These are phyloP conservation scores for Begonia fuchsioides DNA, from an alignment of 306 rosid genomes.

Conservation along the genomic window DNA sequence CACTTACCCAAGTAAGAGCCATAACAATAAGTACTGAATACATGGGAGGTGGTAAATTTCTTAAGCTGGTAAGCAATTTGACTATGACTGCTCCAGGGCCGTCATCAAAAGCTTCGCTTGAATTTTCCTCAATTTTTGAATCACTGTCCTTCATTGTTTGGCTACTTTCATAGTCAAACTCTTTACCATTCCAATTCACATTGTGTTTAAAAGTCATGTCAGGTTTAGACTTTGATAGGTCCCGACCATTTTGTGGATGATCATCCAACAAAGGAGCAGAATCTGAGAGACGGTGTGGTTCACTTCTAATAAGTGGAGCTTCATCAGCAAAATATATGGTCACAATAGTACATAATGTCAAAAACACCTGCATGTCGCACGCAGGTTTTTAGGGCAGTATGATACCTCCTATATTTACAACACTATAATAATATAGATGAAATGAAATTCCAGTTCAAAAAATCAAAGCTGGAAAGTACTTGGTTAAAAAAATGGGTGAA, in stretches of 20 bases:
- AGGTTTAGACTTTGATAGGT: constrained; percentile 28
- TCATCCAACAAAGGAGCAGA: constrained; percentile 75
- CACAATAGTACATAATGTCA: constrained; percentile 67
- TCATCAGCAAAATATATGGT: constrained; percentile 88
- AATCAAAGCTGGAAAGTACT: too few species aligned
- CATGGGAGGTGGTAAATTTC: constrained; percentile 97
- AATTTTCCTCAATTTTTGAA: constrained; percentile 34
- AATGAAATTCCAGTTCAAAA: too few species aligned
- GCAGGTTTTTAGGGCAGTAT: constrained; percentile 10
- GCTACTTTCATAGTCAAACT: constrained; percentile 22
- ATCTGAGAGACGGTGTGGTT: constrained; percentile 41
- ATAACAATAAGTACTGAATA: constrained; percentile 90
- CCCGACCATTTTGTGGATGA: constrained; percentile 36
- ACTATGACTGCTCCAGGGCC: constrained; percentile 94
- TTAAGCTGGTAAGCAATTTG: constrained; percentile 78
- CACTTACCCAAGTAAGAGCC: constrained; percentile 94
- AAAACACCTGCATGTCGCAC: constrained; percentile 52
- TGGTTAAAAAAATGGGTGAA: too few species aligned
- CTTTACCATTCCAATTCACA: constrained; percentile 18
- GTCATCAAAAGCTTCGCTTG: constrained; percentile 36
- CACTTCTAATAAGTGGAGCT: constrained; percentile 55
- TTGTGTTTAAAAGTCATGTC: constrained; percentile 15
- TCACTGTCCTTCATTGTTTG: constrained; percentile 21
- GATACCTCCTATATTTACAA: background rate
- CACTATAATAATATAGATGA: too few species aligned